A percentile compares a stretch with the other conserved stretches of the same genome.
Evolutionary conservation across 2,329 filamentous ascomycete genomes (phyloP).

Genomic region (Cladosporium cucumerinum): DNA sequence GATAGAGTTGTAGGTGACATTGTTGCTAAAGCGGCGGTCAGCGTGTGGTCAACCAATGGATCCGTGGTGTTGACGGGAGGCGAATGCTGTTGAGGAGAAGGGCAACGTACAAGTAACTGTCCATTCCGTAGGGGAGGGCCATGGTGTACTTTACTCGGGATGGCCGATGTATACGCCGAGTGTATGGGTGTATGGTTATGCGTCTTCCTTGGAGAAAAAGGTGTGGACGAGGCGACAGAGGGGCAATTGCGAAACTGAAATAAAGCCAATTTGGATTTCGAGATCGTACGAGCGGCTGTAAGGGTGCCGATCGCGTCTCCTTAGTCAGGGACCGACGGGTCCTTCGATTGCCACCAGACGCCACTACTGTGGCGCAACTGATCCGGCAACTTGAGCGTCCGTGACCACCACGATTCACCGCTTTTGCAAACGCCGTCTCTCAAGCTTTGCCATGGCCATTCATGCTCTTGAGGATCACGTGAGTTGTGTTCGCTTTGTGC

Average conservation of each 20-base stretch:
- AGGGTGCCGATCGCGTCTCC: not conserved
- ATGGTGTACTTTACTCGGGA: slow-evolving; percentile 17
- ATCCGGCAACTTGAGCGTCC: slow-evolving; percentile 23
- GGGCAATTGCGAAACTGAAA: too few species aligned
- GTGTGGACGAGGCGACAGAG: not conserved
- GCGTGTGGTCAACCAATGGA: not conserved
- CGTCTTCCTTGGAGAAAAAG: not conserved
- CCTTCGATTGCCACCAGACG: not conserved
- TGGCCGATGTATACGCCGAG: not conserved
- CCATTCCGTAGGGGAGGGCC: slow-evolving; percentile 27
- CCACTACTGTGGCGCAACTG: not conserved
- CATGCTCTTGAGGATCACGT: not conserved
- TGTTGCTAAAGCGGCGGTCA: slow-evolving; percentile 9
- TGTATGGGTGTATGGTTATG: not conserved
- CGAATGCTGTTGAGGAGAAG: not conserved
- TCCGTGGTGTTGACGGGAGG: not conserved
- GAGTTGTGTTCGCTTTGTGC: not conserved
- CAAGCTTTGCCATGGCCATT: not conserved
- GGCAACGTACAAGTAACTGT: slow-evolving; percentile 25
- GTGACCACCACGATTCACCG: slow-evolving; percentile 28
- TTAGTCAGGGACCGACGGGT: not conserved
- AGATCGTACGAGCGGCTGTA: too few species aligned
- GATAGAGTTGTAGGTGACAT: slow-evolving; percentile 28
- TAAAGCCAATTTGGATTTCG: too few species aligned
- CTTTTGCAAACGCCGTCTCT: not conserved